Evolutionary conservation across 169 alveolate species (phyloP).

Genomic region (Plasmodium coatneyi): DNA sequence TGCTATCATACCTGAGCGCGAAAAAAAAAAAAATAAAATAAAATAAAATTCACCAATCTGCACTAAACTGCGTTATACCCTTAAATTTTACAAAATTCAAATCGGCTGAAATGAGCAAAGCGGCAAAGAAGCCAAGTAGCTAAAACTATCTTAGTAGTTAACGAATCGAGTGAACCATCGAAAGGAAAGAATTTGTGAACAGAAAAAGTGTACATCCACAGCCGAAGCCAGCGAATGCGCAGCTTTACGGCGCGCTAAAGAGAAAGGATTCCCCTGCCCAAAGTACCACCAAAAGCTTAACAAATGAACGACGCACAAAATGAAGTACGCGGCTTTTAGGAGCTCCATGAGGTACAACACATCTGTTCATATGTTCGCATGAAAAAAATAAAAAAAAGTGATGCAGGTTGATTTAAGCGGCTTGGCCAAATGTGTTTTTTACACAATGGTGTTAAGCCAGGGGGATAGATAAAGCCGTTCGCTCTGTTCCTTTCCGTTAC

Average conservation of each 20-base stretch:
- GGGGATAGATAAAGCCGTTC: not conserved
- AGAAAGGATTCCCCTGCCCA: not conserved
- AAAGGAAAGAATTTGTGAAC: not conserved
- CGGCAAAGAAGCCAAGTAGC: not conserved
- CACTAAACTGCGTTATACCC: not conserved
- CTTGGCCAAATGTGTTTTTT: not conserved
- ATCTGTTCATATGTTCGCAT: not conserved
- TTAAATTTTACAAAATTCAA: too few relatives aligned
- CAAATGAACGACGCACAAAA: slow-evolving; percentile 20
- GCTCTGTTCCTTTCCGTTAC: not conserved
- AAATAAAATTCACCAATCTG: not conserved
- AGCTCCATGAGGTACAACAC: slow-evolving; percentile 49
- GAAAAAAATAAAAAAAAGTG: not conserved
- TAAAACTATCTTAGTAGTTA: not conserved
- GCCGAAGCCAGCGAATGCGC: not conserved
- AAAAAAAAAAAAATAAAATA: too few relatives aligned
- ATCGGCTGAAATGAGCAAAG: not conserved
- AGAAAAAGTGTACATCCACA: not conserved
- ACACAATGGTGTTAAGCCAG: not conserved
- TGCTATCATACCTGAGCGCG: not conserved
- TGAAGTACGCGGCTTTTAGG: slow-evolving; percentile 71
- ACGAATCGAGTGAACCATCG: not conserved
- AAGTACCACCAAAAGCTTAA: not conserved
- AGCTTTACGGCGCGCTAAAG: not conserved
- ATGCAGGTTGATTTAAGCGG: not conserved